Evolutionary conservation across 2,329 filamentous ascomycete genomes (phyloP), one percentile per base, ranked within the genome.

Genomic region (Monosporascus ibericus): DNA sequence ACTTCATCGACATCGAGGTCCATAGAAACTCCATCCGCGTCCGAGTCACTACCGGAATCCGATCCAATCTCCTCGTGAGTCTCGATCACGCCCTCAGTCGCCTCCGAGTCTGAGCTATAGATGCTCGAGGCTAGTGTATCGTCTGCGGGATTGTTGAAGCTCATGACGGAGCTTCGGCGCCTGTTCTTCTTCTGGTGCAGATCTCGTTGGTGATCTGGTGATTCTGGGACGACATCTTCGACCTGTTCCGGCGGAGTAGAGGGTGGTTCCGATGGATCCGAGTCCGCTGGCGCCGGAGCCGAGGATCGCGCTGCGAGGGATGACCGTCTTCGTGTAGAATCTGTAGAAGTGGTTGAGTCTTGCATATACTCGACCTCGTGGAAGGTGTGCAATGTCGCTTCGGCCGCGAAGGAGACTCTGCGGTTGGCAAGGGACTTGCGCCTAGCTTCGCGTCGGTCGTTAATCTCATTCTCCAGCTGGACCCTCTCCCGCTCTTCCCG

Each of bases 321-420:
- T 3, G 90, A 94, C 49, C 85, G 83, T 56, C 88, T 81, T 60
- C 90, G 77, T 14, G 88, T 90, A 11, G 85, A 84, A 58, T 92
- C 88, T 1, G 85, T 87, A 0, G 88, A 87, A 7, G 86, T 88
- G 1, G 91, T 95, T 20, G 90, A 90, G 66, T 96, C 92, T 64
- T 92, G 90, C 66, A 85, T 80, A 57, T 92, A 88, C 65, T 97
- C 92, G 44, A 96, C 83, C 52, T 94, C 92, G 65, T 97, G 92
- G 79, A 95, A 97, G 0, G 94, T 99, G 68, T 99, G 94, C 37
- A 99, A 78, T 3, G 94, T 99, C 14, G 94, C 94, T 72, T 99
- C 94, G 1, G 94, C 94, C 5, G 94, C 94, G 70, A 99, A 99
- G 0, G 92, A 97, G 36, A 99, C 94, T 65, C 94, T 85, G 64